Evolutionary conservation across 2,329 filamentous ascomycete species (phyloP), one percentile per base, ranked within the genome.

Genomic region (Diaporthe amygdali): DNA sequence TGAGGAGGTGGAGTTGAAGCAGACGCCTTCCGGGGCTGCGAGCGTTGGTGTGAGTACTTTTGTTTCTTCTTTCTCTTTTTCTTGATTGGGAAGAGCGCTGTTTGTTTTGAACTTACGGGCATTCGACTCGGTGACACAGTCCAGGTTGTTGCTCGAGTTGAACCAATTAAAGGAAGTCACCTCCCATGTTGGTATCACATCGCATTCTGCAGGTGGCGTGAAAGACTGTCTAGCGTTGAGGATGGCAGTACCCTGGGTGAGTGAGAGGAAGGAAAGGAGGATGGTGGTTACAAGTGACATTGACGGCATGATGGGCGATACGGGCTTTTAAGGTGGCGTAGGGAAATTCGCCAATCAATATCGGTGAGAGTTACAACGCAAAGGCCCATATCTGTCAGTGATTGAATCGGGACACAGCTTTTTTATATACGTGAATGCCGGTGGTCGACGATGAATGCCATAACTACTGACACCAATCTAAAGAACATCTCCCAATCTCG

Each of bases 101-200:
- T 10, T 34, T 3, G 2, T 10, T 25, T 10, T n/a, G n/a, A 20
- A 69, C 34, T 52, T 27, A 64, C 52, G 66, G 32, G 44, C 64
- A 22, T 68, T 41, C 2, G 25, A 17, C 66, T 52, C 32, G 12
- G 30, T 49, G 30, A 49, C 51, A 20, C 69, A 71, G 44, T 71
- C 69, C 9, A 71, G 51, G 15, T 71, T 71, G 20, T n/a, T 20
- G 44, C 41, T 67, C 3, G 69, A 68, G n/a, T 71, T 71, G 52
- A 59, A 68, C 63, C 63, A 71, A 1, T 32, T 32, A 20, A 71
- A 59, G 3, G 63, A 41, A 20, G 69, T 59, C 25, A 71, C 63
- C 44, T 71, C 63, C 69, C 61, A 71, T 22, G 32, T 22, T 15
- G 69, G 69, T n/a, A 71, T 71, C 5, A 71, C 52, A 41, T 71